Conservation (phyloP, 345 rosid species). For the Isatis tinctoria region DNA sequence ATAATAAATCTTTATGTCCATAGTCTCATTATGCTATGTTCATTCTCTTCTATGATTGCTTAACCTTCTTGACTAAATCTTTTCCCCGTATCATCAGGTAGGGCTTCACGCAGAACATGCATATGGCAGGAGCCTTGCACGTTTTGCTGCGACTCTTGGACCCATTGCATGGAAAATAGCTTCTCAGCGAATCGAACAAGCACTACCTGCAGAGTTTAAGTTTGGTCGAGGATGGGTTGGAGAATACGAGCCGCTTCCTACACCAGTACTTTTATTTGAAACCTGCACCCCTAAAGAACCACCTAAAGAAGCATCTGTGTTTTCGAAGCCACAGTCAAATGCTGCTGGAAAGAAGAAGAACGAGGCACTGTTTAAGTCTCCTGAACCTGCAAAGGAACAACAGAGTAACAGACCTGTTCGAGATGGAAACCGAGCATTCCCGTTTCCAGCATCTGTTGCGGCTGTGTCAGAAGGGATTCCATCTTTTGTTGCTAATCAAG, state of each 20-base stretch:
- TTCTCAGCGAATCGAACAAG: conserved; percentile 67
- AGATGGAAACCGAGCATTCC: conserved; percentile 38
- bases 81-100: conserved; percentile 45
- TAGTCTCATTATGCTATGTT: background rate
- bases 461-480: conserved; percentile 38
- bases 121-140: conserved; percentile 81
- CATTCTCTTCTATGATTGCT: conserved; percentile 4
- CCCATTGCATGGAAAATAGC: conserved; percentile 85
- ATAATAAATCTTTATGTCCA: conserved; percentile 6
- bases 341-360: conserved; percentile 38
- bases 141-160: conserved; percentile 81
- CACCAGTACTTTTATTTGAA: conserved; percentile 66
- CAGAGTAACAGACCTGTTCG: conserved; percentile 22
- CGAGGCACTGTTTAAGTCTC: conserved; percentile 30
- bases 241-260: conserved; percentile 84
- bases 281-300: conserved; percentile 40
- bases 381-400: conserved; percentile 34
- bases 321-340: conserved; percentile 32
- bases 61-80: conserved; percentile 9
- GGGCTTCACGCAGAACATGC: conserved; percentile 85
- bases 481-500: conserved; percentile 37
- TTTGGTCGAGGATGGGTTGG: conserved; percentile 92
- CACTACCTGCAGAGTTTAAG: conserved; percentile 63
- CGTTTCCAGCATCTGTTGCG: conserved; percentile 36
- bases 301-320: conserved; percentile 24